Base-by-base conservation (phyloP, 208 protist species). In the Acanthamoeba rhysodes region DNA sequence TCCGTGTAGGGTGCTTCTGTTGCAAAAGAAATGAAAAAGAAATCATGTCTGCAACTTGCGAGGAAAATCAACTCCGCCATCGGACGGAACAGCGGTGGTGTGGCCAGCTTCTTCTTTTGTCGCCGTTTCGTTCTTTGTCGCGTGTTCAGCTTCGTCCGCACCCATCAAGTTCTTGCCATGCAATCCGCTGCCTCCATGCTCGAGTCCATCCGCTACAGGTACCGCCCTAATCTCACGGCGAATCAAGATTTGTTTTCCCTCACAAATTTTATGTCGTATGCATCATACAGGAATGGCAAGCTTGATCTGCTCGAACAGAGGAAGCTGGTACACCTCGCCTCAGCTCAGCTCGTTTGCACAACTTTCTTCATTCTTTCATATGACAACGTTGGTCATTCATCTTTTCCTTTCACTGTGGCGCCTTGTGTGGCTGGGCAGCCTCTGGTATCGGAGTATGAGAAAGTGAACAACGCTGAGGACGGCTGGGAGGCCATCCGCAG, bases 401-500 rank as follows among this genome's bases (percentile, higher is more conserved):
- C 45, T n/a, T 90, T 34, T 50, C 48, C 41, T 91, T 22, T 41
- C 37, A n/a, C 62, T 14, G 55, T 14, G 55, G 55, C 2, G 3
- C 9, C 41, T 45, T 45, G 16, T 59, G 55, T 59, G 55, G 55
- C 55, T 22, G 55, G 16, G 18, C 78, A 96, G 64, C 96, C 96
- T 1, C 53, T 76, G 27, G 32, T 53, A 24, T 94, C 95, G 12
- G 76, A 93, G 53, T 97, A 97, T 92, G 98, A 98, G 88, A 97
- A 98, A 20, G 96, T 99, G 9, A 93, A 95, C 84, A 98, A 97
- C 29, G 96, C 98, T 24, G 96, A 99, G 91, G 98, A 99, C 72
- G 98, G 98, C 37, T 99, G 97, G 96, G 96, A 93, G 7, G 98
- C 98, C 66, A 99, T 99, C 93, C 97, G 97, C 87, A 98, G 98